A percentile compares a stretch with the other conserved stretches of the same genome.
Conservation (phyloP, 1,139 yeast species). For the Saccharomycopsis hybrid region DNA sequence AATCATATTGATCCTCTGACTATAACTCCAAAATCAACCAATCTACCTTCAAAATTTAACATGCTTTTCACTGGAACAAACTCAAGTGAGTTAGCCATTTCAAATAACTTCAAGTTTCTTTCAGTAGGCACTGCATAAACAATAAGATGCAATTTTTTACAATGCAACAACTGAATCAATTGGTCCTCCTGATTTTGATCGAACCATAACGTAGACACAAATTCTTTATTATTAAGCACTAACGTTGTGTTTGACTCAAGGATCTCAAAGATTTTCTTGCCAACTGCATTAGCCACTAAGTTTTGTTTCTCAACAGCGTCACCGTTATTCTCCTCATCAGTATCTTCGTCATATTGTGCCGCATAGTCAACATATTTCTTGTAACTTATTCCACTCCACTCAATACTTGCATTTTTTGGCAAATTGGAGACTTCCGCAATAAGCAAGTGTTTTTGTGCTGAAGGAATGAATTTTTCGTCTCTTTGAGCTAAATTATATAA, state of each 20-base stretch:
- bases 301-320: slow-evolving; percentile 32
- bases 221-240: slow-evolving; percentile 8
- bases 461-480: slow-evolving; percentile 24
- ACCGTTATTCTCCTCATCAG: slow-evolving; percentile 17
- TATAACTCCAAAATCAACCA: not conserved
- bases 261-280: not conserved
- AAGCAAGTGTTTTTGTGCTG: slow-evolving; percentile 31
- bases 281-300: not conserved
- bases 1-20: too few relatives aligned
- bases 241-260: not conserved
- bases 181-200: too few relatives aligned
- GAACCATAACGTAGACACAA: slow-evolving; percentile 1
- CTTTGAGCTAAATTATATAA: slow-evolving; percentile 24
- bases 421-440: slow-evolving; percentile 55
- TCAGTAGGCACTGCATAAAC: slow-evolving; percentile 24
- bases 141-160: slow-evolving; percentile 23
- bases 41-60: not conserved
- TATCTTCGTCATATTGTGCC: slow-evolving; percentile 36
- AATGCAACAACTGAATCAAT: slow-evolving; percentile 2
- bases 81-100: not conserved
- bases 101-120: not conserved
- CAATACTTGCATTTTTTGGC: slow-evolving; percentile 67
- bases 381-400: slow-evolving; percentile 67
- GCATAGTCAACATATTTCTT: slow-evolving; percentile 32
- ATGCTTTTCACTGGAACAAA: not conserved